Percentiles rank a stretch among this genome's conserved stretches.
phyloP scores from a whole-genome alignment of 371 early-diverging fungal genomes.

The Globomyces sp. region DNA sequence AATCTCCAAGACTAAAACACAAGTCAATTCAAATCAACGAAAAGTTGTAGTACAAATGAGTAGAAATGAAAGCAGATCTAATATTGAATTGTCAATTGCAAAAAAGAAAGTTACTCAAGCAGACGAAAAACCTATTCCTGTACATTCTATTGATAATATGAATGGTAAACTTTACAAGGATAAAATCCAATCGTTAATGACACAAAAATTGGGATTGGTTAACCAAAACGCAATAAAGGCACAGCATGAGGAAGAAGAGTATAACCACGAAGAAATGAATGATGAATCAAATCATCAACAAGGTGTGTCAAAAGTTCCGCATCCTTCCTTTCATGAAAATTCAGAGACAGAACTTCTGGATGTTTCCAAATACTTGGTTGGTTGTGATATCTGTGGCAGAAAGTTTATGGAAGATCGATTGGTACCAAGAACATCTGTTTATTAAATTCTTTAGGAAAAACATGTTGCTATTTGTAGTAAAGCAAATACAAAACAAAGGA shows the following conservation, averaged over 20 bases:
- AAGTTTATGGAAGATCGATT: slow-evolving; percentile 40
- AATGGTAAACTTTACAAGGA: background rate
- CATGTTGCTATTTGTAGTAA: slow-evolving; percentile 43
- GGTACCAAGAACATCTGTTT: slow-evolving; percentile 17
- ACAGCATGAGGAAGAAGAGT: background rate
- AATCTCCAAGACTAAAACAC: background rate
- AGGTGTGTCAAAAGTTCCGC: background rate
- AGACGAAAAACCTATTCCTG: background rate
- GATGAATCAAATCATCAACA: background rate
- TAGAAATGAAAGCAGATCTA: background rate
- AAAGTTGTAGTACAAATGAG: background rate
- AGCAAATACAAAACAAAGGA: slow-evolving; percentile 31
- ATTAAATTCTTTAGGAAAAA: slow-evolving; percentile 31
- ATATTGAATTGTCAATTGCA: background rate
- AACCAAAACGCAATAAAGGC: background rate
- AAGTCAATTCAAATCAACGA: background rate
- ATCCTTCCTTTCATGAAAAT: slow-evolving; percentile 12
- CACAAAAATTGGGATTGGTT: background rate
- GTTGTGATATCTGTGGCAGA: slow-evolving; percentile 37
- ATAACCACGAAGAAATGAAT: background rate
- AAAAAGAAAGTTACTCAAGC: background rate
- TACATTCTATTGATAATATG: background rate
- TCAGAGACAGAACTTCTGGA: background rate
- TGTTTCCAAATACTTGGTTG: slow-evolving; percentile 16
- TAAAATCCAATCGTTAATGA: background rate